phyloP scores from a whole-genome alignment of 164 flowering plant genomes.

The Magnolia kwangsiensis region DNA sequence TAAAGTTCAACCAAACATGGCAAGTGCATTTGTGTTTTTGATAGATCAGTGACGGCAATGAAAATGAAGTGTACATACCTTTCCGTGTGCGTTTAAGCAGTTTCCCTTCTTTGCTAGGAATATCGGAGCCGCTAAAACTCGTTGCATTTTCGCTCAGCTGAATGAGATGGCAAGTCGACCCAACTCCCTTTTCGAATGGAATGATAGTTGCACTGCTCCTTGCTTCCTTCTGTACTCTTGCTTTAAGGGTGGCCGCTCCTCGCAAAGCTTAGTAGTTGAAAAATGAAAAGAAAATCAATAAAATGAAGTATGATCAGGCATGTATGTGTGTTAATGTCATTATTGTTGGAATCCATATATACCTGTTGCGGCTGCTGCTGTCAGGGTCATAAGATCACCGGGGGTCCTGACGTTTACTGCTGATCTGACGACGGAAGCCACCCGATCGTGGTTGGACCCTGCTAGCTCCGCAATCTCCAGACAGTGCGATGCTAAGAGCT shows the following conservation, averaged over 20 bases:
- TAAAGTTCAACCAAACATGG: not conserved
- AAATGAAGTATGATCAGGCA: not conserved
- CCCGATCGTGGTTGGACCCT: conserved; percentile 66
- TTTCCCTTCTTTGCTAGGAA: conserved; percentile 53
- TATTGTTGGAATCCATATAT: not conserved
- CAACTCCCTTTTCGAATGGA: conserved; percentile 55
- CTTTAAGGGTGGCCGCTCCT: conserved; percentile 71
- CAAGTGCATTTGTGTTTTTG: not conserved
- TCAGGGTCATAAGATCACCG: conserved; percentile 82
- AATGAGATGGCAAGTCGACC: conserved; percentile 23
- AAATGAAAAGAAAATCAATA: not conserved
- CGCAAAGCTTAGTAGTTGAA: conserved; percentile 50
- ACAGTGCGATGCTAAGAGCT: conserved; percentile 80
- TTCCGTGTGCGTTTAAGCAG: conserved; percentile 57
- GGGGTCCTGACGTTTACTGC: conserved; percentile 68
- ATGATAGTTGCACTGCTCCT: conserved; percentile 67
- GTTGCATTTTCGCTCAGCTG: conserved; percentile 24
- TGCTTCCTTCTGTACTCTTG: conserved; percentile 64
- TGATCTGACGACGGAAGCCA: conserved; percentile 64
- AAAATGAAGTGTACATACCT: conserved; percentile 35
- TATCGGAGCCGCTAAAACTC: conserved; percentile 15
- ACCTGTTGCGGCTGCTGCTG: conserved; percentile 99
- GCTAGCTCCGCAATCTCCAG: conserved; percentile 70
- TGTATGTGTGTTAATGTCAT: not conserved
- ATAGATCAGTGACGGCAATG: not conserved